Evolutionary conservation across 495 filamentous ascomycete genomes (phyloP), one percentile per base, ranked within the genome.

Genomic region (Tricharina praecox): DNA sequence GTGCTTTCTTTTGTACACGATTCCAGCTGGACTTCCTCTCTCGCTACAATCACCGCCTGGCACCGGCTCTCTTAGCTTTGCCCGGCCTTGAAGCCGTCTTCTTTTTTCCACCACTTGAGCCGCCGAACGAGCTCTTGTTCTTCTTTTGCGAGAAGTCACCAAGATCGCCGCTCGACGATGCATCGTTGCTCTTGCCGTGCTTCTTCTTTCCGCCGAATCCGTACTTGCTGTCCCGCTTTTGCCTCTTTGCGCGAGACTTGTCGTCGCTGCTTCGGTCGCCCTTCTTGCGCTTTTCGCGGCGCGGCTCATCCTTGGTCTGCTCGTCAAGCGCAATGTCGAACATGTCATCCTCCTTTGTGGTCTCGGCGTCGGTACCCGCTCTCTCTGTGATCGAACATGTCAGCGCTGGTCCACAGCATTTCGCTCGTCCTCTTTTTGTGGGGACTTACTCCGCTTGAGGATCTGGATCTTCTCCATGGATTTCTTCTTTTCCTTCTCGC

Each of bases 151-250:
- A 85, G 68, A 87, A 95, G 4, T 70, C 72, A 51, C 74, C 74
- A 60, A 92, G 55, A 66, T 96, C 92, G 46, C 72, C 77, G 40
- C 73, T 83, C 45, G 78, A 85, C 24, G 67, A 60, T 35, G 85
- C 84, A 66, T 94, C 87, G 45, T 81, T 81, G 50, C 84, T 92
- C 74, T 97, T 97, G 32, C 70, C 62, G 62, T 79, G 73, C 42
- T 79, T 70, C 74, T 95, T 96, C 75, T 92, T 93, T 49, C 90
- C 90, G 47, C 90, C 90, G 63, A 83, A 90, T 20, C 90, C 90
- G 62, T 77, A 95, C 66, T 92, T 93, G 50, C 77, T 69, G 64
- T 97, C 78, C 66, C 85, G 90, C 77, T 93, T 93, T 60, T 81
- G 76, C 37, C 90, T 78, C 69, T 95, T 96, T 36, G 57, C 35